Conservation (phyloP, 2,329 filamentous ascomycete genomes). For the Alternaria solani region DNA sequence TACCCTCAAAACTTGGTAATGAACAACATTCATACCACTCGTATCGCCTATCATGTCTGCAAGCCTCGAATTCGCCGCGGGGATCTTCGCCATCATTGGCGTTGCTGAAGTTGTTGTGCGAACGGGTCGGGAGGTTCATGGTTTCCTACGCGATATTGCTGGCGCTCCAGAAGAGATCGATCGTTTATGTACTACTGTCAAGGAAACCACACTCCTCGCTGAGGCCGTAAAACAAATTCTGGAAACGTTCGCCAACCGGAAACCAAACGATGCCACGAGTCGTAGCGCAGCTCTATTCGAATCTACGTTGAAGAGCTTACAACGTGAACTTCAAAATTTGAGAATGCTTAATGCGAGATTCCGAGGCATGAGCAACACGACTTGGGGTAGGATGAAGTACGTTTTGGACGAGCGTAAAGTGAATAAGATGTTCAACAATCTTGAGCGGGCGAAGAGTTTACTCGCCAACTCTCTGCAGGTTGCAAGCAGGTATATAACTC, state of each 20-base stretch:
- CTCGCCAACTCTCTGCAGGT: slow-evolving; percentile 10
- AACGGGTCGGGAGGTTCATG: slow-evolving; percentile 18
- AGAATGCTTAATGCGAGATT: slow-evolving; percentile 2
- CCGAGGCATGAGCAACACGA: slow-evolving; percentile 5
- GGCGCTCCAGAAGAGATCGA: slow-evolving; percentile 20
- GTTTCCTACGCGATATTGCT: slow-evolving; percentile 20
- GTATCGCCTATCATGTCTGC: neutral
- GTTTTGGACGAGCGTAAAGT: slow-evolving; percentile 15
- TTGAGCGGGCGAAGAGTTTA: slow-evolving; percentile 14
- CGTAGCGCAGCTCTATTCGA: neutral
- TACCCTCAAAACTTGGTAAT: neutral
- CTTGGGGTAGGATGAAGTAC: slow-evolving; percentile 19
- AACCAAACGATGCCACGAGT: neutral
- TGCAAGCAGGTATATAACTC: slow-evolving; percentile 11
- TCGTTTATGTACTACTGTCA: slow-evolving; percentile 11
- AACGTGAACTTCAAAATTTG: slow-evolving; percentile 16
- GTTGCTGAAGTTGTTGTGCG: slow-evolving; percentile 24
- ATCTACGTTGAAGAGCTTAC: slow-evolving; percentile 4
- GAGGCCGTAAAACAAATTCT: slow-evolving; percentile 3
- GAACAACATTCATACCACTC: neutral
- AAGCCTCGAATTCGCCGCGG: slow-evolving; percentile 15
- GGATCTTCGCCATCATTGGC: slow-evolving; percentile 27
- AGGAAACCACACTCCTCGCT: slow-evolving; percentile 8
- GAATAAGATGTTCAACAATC: slow-evolving; percentile 10
- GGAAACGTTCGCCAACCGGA: neutral